Evolutionary conservation across 2,329 filamentous ascomycete genomes (phyloP).

Genomic region (Sarocladium kiliense): DNA sequence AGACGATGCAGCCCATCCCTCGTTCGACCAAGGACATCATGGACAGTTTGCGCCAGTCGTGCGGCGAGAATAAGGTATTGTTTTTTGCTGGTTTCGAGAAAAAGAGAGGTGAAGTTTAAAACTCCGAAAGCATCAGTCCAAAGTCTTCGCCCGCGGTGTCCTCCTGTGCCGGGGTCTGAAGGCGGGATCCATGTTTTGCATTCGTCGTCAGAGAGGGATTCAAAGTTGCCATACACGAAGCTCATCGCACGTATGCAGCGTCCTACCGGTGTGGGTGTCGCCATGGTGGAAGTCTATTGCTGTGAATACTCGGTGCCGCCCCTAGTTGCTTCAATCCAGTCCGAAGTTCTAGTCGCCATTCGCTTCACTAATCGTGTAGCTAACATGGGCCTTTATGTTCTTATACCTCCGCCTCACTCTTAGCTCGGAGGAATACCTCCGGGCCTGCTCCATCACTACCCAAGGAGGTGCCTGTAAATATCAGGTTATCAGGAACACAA

Average conservation of each 20-base stretch:
- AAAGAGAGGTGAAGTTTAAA: slow-evolving; percentile 52
- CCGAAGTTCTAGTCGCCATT: too few relatives aligned
- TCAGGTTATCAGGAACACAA: too few relatives aligned
- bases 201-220: slow-evolving; percentile 16
- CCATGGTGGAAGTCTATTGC: background rate
- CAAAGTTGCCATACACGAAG: slow-evolving; percentile 30
- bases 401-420: background rate
- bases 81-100: slow-evolving; percentile 27
- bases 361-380: too few relatives aligned
- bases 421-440: background rate
- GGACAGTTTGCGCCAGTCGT: slow-evolving; percentile 44
- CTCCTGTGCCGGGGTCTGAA: slow-evolving; percentile 37
- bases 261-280: background rate
- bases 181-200: slow-evolving; percentile 40
- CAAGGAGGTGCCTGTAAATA: too few relatives aligned
- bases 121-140: slow-evolving; percentile 59
- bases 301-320: too few relatives aligned
- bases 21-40: slow-evolving; percentile 46
- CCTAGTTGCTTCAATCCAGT: too few relatives aligned
- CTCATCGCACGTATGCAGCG: slow-evolving; percentile 27
- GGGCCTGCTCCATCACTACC: background rate
- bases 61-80: slow-evolving; percentile 44
- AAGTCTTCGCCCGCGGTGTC: slow-evolving; percentile 53
- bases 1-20: slow-evolving; percentile 42
- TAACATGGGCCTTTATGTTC: too few relatives aligned